Conservation (phyloP, 257 asterid genomes). For the Anisodus acutangulus region DNA sequence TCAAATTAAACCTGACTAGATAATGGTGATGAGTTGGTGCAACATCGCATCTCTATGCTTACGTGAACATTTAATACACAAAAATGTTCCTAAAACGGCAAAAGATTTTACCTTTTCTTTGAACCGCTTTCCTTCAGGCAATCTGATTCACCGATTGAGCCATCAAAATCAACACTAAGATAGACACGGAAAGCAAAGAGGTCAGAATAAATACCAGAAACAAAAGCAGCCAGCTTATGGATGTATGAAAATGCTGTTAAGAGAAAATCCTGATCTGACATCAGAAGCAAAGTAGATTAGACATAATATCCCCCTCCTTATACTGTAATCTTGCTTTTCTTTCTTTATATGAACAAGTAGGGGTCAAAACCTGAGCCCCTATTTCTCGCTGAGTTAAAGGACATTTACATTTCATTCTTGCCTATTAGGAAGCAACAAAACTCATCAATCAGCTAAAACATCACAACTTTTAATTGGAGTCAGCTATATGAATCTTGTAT, state of each 20-base stretch:
- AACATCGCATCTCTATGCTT: not conserved
- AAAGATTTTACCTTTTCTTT: constrained; percentile 63
- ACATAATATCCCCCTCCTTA: not conserved
- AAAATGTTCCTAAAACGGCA: not conserved
- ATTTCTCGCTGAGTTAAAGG: not conserved
- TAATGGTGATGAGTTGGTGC: not conserved
- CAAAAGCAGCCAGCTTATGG: not conserved
- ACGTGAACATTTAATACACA: constrained; percentile 12
- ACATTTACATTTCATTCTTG: not conserved
- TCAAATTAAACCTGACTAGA: not conserved
- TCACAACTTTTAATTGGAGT: not conserved
- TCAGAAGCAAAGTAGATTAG: too few relatives aligned
- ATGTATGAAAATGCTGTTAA: not conserved
- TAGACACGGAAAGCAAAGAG: not conserved
- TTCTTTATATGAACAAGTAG: not conserved
- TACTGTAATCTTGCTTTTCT: not conserved
- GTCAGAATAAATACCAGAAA: not conserved
- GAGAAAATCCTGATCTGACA: not conserved
- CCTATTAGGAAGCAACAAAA: not conserved
- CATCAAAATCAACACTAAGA: constrained; percentile 68
- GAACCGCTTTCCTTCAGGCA: constrained; percentile 58
- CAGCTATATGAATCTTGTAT: not conserved
- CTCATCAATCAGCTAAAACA: not conserved
- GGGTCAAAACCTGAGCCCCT: not conserved
- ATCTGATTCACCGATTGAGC: constrained; percentile 68